These are phyloP conservation scores for Xylaria sp. DNA, from an alignment of 2,329 filamentous ascomycete species.

Conservation along the genomic window DNA sequence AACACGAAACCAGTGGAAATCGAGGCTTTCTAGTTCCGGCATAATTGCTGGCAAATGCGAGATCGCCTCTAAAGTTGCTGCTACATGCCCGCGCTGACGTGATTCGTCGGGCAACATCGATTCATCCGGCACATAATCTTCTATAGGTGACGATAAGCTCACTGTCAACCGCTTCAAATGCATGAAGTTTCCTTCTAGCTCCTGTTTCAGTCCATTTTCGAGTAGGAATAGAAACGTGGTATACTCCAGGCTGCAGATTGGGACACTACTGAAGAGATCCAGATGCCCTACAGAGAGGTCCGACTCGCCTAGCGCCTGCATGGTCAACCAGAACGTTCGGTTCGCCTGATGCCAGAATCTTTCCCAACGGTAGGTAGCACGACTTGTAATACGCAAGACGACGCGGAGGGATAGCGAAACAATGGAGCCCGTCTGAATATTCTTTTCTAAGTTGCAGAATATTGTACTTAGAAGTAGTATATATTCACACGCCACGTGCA, in stretches of 20 bases:
- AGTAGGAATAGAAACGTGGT: too few relatives aligned
- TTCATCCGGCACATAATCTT: neutral
- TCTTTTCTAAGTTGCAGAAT: slow-evolving; percentile 12
- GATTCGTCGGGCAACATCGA: too few relatives aligned
- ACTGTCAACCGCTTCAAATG: neutral
- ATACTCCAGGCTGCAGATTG: slow-evolving; percentile 4
- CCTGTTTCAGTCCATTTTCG: too few relatives aligned
- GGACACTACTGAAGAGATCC: neutral
- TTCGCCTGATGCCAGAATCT: neutral
- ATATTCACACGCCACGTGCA: neutral
- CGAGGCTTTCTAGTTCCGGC: slow-evolving; percentile 13
- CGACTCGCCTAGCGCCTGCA: neutral
- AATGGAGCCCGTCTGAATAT: neutral
- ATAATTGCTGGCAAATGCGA: neutral
- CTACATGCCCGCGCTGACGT: neutral
- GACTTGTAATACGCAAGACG: neutral
- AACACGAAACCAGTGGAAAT: slow-evolving; percentile 20
- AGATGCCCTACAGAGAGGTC: slow-evolving; percentile 8
- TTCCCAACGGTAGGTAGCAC: too few relatives aligned
- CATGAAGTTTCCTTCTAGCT: too few relatives aligned
- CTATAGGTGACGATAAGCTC: neutral
- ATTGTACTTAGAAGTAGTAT: neutral
- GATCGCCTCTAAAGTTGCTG: neutral
- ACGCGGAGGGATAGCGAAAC: neutral
- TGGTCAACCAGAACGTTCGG: slow-evolving; percentile 1